phyloP scores from a whole-genome alignment of 352 stramenopile genomes.

The Pythium plurisporium region DNA sequence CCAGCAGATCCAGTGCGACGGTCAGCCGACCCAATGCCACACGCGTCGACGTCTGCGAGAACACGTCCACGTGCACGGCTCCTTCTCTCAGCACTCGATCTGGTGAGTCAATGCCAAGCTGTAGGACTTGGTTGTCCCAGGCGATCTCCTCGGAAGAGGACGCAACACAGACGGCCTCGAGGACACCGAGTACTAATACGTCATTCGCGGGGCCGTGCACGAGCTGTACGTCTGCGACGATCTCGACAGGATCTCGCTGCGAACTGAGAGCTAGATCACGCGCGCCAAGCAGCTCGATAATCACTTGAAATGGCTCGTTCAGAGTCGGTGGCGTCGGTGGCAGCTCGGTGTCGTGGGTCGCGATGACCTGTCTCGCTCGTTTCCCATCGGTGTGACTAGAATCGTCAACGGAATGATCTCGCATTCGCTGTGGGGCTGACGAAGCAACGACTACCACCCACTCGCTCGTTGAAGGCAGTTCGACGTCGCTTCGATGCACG shows the following conservation, averaged over 20 bases:
- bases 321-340: neutral
- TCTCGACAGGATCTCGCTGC: neutral
- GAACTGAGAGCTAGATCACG: slow-evolving; percentile 3
- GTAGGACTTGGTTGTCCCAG: slow-evolving; percentile 16
- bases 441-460: slow-evolving; percentile 2
- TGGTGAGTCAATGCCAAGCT: slow-evolving; percentile 1
- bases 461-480: slow-evolving; percentile 11
- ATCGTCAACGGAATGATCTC: neutral
- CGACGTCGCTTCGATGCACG: neutral
- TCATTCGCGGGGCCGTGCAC: neutral
- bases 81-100: neutral
- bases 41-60: neutral
- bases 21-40: slow-evolving; percentile 28
- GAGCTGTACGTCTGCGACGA: slow-evolving; percentile 2
- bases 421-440: neutral
- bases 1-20: slow-evolving; percentile 42
- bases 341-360: neutral
- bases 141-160: neutral
- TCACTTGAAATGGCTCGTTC: slow-evolving; percentile 8
- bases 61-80: slow-evolving; percentile 1
- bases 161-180: neutral
- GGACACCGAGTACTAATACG: slow-evolving; percentile 2
- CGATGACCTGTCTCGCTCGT: neutral
- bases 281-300: slow-evolving; percentile 16
- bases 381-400: neutral